A percentile compares a stretch with the other conserved stretches of the same genome.
Evolutionary conservation across 108 stramenopile species (phyloP).

Genomic region (Conticribra weissflogii): DNA sequence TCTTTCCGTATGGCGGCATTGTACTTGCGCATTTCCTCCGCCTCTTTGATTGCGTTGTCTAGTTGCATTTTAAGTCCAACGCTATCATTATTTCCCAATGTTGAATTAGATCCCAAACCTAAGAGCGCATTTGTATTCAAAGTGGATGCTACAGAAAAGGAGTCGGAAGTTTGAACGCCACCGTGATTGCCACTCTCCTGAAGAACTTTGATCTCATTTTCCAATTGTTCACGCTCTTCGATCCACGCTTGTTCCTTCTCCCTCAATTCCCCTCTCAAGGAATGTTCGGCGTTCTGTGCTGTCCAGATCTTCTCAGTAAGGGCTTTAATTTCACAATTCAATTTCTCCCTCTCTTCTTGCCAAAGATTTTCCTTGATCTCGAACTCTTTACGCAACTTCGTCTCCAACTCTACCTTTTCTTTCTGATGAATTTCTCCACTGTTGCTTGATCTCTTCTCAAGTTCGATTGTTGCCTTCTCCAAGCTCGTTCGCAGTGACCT

Average conservation of each 20-base stretch:
- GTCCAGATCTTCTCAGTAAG: slow-evolving; percentile 14
- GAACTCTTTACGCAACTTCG: not conserved
- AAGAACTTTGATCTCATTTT: slow-evolving; percentile 24
- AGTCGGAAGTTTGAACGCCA: not conserved
- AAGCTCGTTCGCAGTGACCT: slow-evolving; percentile 31
- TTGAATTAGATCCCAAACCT: not conserved
- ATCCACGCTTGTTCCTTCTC: slow-evolving; percentile 26
- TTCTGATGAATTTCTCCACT: not conserved
- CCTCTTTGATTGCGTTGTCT: slow-evolving; percentile 25
- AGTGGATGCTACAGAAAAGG: slow-evolving; percentile 10
- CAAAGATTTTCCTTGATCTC: slow-evolving; percentile 7
- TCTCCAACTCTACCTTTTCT: slow-evolving; percentile 9
- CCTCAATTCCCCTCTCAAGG: slow-evolving; percentile 8
- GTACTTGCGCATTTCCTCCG: slow-evolving; percentile 44
- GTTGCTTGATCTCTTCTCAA: slow-evolving; percentile 23
- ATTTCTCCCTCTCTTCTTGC: slow-evolving; percentile 4
- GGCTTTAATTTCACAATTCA: slow-evolving; percentile 4
- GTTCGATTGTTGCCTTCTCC: slow-evolving; percentile 36
- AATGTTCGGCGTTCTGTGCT: slow-evolving; percentile 26
- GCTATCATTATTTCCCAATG: not conserved
- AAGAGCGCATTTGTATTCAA: not conserved
- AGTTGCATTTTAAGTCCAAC: slow-evolving; percentile 16
- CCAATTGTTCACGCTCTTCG: slow-evolving; percentile 16
- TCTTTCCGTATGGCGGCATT: slow-evolving; percentile 33
- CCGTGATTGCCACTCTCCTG: not conserved